Percentiles rank a stretch among this genome's conserved stretches.
Conservation (phyloP, 768 basidiomycete species). For the Auriscalpium microsporum region DNA sequence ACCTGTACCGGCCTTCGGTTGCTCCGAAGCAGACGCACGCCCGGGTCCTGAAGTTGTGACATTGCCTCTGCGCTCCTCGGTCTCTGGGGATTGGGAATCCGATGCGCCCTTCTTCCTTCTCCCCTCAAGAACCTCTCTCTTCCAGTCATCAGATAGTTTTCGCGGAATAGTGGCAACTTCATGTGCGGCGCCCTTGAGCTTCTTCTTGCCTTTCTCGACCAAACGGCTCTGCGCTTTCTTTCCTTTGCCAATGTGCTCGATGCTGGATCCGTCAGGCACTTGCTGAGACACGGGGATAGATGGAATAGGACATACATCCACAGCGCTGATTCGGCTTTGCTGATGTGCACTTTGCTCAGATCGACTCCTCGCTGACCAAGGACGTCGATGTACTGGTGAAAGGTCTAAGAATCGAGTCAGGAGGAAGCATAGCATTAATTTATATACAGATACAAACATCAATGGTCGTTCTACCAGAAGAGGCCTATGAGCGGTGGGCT, state of each 20-base stretch:
- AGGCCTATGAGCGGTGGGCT: too few species aligned
- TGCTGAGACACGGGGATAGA: too few species aligned
- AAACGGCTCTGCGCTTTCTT: constrained; percentile 33
- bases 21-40: too few species aligned
- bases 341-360: constrained; percentile 49
- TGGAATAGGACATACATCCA: constrained; percentile 36
- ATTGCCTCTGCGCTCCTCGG: too few species aligned
- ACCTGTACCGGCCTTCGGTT: too few species aligned
- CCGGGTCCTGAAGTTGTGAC: too few species aligned
- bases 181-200: constrained; percentile 21
- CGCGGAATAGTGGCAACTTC: constrained; percentile 11
- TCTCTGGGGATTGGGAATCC: too few species aligned
- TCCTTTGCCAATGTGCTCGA: constrained; percentile 37
- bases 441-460: too few species aligned
- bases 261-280: constrained; percentile 21
- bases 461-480: too few species aligned
- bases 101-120: neutral
- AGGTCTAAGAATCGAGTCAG: constrained; percentile 36
- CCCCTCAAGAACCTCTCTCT: constrained; percentile 27
- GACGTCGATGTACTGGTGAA: constrained; percentile 44
- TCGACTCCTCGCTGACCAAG: constrained; percentile 48
- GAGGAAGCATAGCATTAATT: too few species aligned
- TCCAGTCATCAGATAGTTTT: constrained; percentile 17
- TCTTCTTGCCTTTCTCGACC: constrained; percentile 26
- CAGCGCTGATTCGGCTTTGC: constrained; percentile 49